Base-by-base conservation (phyloP, 2,329 filamentous ascomycete species). In the Pseudogymnoascus sp. region DNA sequence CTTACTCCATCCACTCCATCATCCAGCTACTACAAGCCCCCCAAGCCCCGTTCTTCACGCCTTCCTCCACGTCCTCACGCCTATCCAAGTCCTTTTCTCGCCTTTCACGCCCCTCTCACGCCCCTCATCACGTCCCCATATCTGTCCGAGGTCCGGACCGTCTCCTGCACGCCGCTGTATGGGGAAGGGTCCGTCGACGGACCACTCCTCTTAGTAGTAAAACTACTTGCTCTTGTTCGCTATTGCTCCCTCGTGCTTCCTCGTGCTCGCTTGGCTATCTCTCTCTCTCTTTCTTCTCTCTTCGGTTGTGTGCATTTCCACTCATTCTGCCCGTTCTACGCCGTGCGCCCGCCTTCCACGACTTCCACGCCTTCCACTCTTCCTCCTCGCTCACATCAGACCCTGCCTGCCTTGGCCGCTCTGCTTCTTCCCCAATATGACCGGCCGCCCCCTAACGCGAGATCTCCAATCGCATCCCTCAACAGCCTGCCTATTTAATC, bases 101-200 rank as follows among this genome's bases (percentile, higher is more conserved):
- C n/a, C 57, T 40, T n/a, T n/a, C 26, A 31, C 54, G 9, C 13
- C 47, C 47, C 24, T 24, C 50, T 13, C 54, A n/a, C 31, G 33
- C n/a, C n/a, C 11, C 11, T 15, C 37, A 15, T 40, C 37, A 15
- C 15, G 37, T 40, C 57, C 21, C 57, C 33, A 59, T 59, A 59
- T 26, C 21, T 40, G 33, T 37, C 21, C 57, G 21, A 59, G 33
- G 57, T 37, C 33, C 37, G 33, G 47, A 33, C 47, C 47, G 29
- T 54, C 47, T 54, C 47, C 29, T 33, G 26, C 44, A 54, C 26
- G 44, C n/a, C 44, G 44, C 44, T 54, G 26, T 54, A 54, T 54
- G 44, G 44, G 44, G 44, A 54, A 54, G 44, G 13, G 44, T 10
- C 26, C 26, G 26, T 50, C 41, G 6, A 26, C 21, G n/a, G 26